Evolutionary conservation across 495 filamentous ascomycete species (phyloP).

Genomic region (Hypoxylon perforatum): DNA sequence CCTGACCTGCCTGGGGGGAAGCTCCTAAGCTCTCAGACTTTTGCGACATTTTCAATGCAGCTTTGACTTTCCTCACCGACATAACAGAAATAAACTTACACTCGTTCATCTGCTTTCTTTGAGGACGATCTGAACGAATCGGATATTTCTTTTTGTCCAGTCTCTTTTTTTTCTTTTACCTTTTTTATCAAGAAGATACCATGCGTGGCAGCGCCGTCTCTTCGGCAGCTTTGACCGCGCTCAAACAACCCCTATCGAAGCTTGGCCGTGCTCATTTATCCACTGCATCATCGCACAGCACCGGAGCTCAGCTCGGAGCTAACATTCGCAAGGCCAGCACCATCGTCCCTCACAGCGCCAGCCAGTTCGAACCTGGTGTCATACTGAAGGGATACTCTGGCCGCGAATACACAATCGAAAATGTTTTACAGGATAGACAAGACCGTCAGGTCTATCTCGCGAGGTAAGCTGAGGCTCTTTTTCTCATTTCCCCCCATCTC

Average conservation of each 20-base stretch:
- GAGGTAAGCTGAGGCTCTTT: constrained; percentile 34
- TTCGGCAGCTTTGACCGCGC: constrained; percentile 38
- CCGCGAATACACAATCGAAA: constrained; percentile 50
- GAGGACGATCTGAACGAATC: constrained; percentile 4
- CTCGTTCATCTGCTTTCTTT: neutral
- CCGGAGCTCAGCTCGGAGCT: constrained; percentile 34
- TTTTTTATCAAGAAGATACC: constrained; percentile 30
- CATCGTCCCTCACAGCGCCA: constrained; percentile 26
- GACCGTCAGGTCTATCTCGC: constrained; percentile 50
- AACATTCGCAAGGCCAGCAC: constrained; percentile 43
- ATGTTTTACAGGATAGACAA: constrained; percentile 51
- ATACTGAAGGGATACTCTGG: constrained; percentile 50
- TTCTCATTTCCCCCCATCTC: no score
- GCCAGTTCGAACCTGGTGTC: constrained; percentile 41
- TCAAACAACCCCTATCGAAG: constrained; percentile 39
- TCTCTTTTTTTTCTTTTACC: neutral
- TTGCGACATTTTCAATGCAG: constrained; percentile 24
- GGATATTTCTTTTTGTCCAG: neutral
- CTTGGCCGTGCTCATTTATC: constrained; percentile 39
- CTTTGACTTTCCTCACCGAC: constrained; percentile 15
- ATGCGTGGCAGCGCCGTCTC: constrained; percentile 42
- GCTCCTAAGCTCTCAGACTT: no score
- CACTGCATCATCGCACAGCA: constrained; percentile 29
- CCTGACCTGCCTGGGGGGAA: neutral
- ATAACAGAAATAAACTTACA: neutral